phyloP scores from a whole-genome alignment of 768 basidiomycete genomes.

The Calocybe gangraenosa region DNA sequence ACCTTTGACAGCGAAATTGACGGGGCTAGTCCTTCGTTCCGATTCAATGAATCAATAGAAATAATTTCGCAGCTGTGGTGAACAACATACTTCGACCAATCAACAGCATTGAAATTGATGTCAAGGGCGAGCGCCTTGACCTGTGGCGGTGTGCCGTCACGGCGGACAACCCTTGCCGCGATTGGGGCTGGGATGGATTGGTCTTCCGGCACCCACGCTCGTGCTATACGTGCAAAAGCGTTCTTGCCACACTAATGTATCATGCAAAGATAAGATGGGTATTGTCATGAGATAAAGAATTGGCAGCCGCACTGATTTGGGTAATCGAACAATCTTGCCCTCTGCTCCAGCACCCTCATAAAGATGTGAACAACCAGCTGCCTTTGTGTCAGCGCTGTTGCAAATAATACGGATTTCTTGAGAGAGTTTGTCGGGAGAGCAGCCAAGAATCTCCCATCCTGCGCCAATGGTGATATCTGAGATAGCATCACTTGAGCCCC shows the following conservation, averaged over 20 bases:
- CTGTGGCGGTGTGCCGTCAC: conserved; percentile 27
- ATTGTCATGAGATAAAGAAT: not conserved
- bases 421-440: conserved; percentile 31
- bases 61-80: no score
- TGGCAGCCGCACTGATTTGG: conserved; percentile 37
- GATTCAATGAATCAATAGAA: no score
- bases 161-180: conserved; percentile 24
- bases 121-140: conserved; percentile 39
- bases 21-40: conserved; percentile 20
- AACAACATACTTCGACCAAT: conserved; percentile 20
- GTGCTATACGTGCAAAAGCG: conserved; percentile 39
- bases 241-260: conserved; percentile 32
- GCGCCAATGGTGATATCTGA: conserved; percentile 44
- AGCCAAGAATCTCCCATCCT: conserved; percentile 49
- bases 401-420: conserved; percentile 51
- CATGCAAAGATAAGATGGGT: no score
- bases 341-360: conserved; percentile 32
- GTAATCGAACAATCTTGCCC: conserved; percentile 50
- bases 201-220: conserved; percentile 36
- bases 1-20: conserved; percentile 29
- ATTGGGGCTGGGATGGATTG: conserved; percentile 35
- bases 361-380: conserved; percentile 35
- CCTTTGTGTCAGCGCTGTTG: conserved; percentile 20
- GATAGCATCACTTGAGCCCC: conserved; percentile 32
- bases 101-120: conserved; percentile 30